These are phyloP conservation scores for Cyclostephanos tholiformis DNA, from an alignment of 108 stramenopile species.

Conservation along the genomic window DNA sequence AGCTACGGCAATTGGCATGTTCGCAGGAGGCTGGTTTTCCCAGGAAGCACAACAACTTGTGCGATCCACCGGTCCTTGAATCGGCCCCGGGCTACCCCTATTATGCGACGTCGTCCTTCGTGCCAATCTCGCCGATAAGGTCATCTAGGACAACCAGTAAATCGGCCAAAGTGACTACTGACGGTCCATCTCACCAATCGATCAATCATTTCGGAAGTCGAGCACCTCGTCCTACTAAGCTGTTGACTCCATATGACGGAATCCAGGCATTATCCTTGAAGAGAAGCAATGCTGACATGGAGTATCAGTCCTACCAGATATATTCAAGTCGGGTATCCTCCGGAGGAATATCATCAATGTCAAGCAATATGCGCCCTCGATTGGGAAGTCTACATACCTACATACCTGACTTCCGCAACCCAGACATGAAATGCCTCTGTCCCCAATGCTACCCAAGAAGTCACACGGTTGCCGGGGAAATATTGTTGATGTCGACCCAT, in stretches of 20 bases:
- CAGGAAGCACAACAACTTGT: background rate
- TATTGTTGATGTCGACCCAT: background rate
- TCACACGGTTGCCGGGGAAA: background rate
- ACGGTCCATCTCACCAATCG: background rate
- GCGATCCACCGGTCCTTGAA: background rate
- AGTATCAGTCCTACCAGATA: background rate
- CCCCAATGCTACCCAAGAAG: background rate
- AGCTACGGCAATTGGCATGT: slow-evolving; percentile 4
- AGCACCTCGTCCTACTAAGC: no score
- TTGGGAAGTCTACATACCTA: background rate
- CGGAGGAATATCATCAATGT: background rate
- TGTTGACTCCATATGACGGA: no score
- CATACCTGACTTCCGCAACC: no score
- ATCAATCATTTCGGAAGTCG: no score
- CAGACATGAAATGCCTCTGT: background rate
- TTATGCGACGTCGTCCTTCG: slow-evolving; percentile 6
- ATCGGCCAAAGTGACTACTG: background rate
- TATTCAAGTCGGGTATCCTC: background rate
- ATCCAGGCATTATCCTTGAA: no score
- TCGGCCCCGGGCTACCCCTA: background rate
- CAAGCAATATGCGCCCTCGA: background rate
- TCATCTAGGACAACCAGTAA: background rate
- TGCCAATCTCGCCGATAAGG: slow-evolving; percentile 2
- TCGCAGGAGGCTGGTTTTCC: background rate
- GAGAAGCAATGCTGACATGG: background rate